Evolutionary conservation across 495 filamentous ascomycete genomes (phyloP).

Genomic region (Daldinia grandis): DNA sequence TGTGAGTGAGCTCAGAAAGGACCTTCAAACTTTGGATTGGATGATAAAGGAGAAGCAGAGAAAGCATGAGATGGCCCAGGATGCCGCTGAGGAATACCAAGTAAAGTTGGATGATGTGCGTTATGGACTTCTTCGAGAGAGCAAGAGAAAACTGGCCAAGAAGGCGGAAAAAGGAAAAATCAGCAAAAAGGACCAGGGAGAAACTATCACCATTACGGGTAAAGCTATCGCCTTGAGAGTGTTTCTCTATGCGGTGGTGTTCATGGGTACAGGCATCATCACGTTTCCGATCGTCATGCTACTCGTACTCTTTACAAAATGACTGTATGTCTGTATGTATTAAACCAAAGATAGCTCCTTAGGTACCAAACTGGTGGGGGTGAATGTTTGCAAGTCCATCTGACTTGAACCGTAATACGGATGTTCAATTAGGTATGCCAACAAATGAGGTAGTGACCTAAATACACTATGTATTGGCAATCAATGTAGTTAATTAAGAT

Average conservation of each 20-base stretch:
- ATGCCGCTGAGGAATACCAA: too few species aligned
- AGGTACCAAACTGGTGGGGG: neutral
- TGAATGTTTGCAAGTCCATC: neutral
- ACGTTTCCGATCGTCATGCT: neutral
- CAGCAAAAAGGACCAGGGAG: too few species aligned
- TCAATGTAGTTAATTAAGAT: too few species aligned
- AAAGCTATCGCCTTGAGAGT: neutral
- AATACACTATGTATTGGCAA: neutral
- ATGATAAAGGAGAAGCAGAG: too few species aligned
- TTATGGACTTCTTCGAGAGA: too few species aligned
- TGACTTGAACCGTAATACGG: neutral
- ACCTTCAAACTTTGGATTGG: too few species aligned
- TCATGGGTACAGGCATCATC: neutral
- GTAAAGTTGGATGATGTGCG: too few species aligned
- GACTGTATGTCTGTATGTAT: neutral
- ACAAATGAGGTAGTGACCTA: neutral
- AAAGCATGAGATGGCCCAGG: too few species aligned
- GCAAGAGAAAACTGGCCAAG: too few species aligned
- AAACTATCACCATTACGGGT: neutral
- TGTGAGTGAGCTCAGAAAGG: too few species aligned
- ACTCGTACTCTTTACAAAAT: neutral
- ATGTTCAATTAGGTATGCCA: neutral
- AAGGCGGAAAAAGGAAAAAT: too few species aligned
- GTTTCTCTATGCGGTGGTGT: neutral
- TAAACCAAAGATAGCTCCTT: neutral